Base-by-base conservation (phyloP, 1,284 basidiomycete genomes). In the Wallemia ichthyophaga region DNA sequence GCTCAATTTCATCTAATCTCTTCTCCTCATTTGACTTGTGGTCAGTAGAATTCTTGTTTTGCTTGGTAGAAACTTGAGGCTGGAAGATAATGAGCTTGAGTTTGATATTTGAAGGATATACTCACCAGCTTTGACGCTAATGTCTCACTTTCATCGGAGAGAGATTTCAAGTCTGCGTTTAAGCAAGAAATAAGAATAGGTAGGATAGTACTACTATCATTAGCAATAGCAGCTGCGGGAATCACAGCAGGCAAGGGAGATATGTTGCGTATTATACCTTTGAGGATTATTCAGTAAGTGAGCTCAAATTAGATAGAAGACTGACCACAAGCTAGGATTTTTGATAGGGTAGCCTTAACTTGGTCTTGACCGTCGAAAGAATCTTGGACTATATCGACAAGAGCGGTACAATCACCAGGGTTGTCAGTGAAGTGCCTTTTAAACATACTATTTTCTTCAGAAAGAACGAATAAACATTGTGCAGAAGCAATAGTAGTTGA, bases 391-490 rank as follows among this genome's bases (percentile, higher is more conserved):
- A 89, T 78, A 24, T 79, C 76, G 54, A 88, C 71, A 24, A 92
- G 75, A 62, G 80, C 82, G 33, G 79, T 73, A 55, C 80, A 73
- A 64, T 83, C 83, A 1, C 73, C 72, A 5, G 75, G 75, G 65
- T 82, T 75, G 27, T 74, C 69, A 24, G 78, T 74, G 17, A 89
- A 67, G 59, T 79, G 77, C 19, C 75, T 67, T 59, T 79, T 78
- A 33, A 80, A 78, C 17, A 80, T 76, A 21, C 70, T 71, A 64
- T 92, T 92, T 67, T 91, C 87, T 66, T 89, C 85, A 0, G 86
- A 85, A 19, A 92, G 73, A 58, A 89, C 82, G 68, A 89, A 92
- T 17, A 92, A 73, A 63, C 85, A 86, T 67, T 92, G 87, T 0
- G 85, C 87, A 85, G 67, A 1, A 24, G 1, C 55, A 21, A 33